Conservation (phyloP, 2,329 filamentous ascomycete species). For the Fusarium keratoplasticum region DNA sequence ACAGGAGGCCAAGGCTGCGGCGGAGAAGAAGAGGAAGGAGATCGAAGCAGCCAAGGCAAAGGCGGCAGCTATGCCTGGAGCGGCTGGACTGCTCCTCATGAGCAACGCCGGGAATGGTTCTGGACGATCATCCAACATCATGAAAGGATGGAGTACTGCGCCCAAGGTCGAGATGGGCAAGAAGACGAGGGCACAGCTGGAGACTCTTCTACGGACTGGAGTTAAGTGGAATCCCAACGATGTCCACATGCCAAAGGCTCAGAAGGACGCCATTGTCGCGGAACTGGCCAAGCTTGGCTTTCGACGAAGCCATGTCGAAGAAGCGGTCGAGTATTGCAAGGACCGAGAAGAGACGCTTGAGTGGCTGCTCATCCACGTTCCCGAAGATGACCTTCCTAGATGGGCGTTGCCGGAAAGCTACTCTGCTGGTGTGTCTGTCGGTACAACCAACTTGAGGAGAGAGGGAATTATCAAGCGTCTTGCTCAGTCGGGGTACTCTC, state of each 20-base stretch:
- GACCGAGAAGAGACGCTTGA: constrained; percentile 93
- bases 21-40: constrained; percentile 84
- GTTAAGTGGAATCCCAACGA: constrained; percentile 89
- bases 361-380: constrained; percentile 96
- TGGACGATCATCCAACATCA: constrained; percentile 55
- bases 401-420: constrained; percentile 96
- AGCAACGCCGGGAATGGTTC: constrained; percentile 54
- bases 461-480: constrained; percentile 88
- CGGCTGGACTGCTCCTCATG: constrained; percentile 66
- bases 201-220: constrained; percentile 80
- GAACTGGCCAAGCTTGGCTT: constrained; percentile 87
- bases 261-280: constrained; percentile 72
- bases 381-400: constrained; percentile 92
- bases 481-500: constrained; percentile 83
- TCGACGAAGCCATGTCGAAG: constrained; percentile 87
- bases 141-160: constrained; percentile 84
- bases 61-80: constrained; percentile 71
- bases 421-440: constrained; percentile 88
- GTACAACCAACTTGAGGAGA: constrained; percentile 80
- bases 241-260: constrained; percentile 69
- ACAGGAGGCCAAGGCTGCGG: constrained; percentile 79
- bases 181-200: constrained; percentile 81
- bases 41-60: constrained; percentile 75
- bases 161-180: constrained; percentile 95
- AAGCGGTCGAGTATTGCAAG: constrained; percentile 88